A percentile compares a stretch with the other conserved stretches of the same genome.
These are phyloP conservation scores for Rhodotorula diobovata DNA, from an alignment of 768 basidiomycete genomes.

Conservation along the genomic window DNA sequence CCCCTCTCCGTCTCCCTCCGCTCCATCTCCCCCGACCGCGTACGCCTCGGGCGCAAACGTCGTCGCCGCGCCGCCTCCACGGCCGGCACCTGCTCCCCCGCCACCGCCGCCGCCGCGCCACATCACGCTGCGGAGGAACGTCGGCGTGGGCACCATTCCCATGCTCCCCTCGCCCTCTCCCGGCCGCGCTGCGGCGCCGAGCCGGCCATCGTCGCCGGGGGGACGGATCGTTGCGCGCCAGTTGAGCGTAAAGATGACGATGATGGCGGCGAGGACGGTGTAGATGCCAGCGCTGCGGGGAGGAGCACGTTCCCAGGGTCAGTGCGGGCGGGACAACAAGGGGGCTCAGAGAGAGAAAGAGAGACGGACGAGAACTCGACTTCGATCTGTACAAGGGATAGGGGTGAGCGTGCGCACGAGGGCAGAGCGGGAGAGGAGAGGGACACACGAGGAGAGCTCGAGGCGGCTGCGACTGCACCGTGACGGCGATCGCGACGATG, in stretches of 20 bases:
- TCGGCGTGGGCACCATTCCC: neutral
- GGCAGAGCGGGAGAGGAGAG: too few species aligned
- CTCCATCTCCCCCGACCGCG: neutral
- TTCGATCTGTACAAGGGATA: neutral
- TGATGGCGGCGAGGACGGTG: constrained; percentile 12
- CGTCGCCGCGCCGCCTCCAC: too few species aligned
- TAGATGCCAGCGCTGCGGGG: constrained; percentile 12
- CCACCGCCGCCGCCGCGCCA: too few species aligned
- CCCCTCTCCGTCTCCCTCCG: neutral
- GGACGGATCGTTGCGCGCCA: constrained; percentile 1
- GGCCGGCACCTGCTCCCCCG: too few species aligned
- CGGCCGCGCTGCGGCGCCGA: neutral
- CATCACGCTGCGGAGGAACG: neutral
- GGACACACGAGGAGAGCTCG: neutral
- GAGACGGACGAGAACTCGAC: constrained; percentile 1
- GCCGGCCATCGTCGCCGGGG: neutral
- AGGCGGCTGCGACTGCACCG: neutral
- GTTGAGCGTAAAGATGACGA: constrained; percentile 25
- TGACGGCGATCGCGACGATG: constrained; percentile 21
- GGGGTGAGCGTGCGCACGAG: neutral
- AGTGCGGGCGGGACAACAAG: neutral
- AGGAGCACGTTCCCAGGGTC: neutral
- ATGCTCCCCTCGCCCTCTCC: neutral
- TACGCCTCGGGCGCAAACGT: too few species aligned
- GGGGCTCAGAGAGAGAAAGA: neutral